phyloP scores from a whole-genome alignment of 2,329 filamentous ascomycete genomes.

The Fusarium chuoi region DNA sequence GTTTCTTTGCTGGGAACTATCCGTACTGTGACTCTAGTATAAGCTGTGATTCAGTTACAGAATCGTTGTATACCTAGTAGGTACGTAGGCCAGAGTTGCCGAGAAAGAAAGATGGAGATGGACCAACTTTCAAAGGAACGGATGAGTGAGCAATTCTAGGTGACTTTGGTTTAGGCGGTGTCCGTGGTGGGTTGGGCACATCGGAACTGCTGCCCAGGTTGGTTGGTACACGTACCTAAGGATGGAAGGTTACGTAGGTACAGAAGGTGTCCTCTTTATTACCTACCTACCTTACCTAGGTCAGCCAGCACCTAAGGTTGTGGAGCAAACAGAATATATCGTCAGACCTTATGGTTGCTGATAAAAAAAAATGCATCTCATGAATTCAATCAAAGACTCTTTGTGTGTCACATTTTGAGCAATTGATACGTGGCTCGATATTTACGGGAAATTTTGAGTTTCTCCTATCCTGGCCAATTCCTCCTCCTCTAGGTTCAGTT shows the following conservation, averaged over 20 bases:
- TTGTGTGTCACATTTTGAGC: not conserved
- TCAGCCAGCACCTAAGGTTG: not conserved
- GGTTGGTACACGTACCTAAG: not conserved
- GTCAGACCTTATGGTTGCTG: not conserved
- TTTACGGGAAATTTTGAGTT: not conserved
- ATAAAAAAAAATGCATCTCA: not conserved
- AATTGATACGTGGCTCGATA: not conserved
- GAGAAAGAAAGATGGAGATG: not conserved
- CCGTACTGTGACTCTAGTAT: not conserved
- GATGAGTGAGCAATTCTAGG: not conserved
- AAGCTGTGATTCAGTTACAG: not conserved
- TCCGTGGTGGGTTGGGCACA: constrained; percentile 18
- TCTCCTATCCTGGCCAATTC: not conserved
- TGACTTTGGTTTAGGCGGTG: constrained; percentile 15
- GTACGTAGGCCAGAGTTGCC: not conserved
- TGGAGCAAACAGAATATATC: not conserved
- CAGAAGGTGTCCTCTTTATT: not conserved
- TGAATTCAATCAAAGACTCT: not conserved
- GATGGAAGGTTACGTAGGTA: not conserved
- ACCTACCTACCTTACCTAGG: too few species aligned
- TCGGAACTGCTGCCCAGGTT: not conserved
- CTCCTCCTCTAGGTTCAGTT: not conserved
- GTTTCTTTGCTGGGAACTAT: not conserved
- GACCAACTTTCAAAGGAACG: not conserved
- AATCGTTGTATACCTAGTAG: not conserved